Percentiles rank a stretch among this genome's conserved stretches.
Conservation (phyloP, 2,329 filamentous ascomycete species). For the Penicillium corylophilum region DNA sequence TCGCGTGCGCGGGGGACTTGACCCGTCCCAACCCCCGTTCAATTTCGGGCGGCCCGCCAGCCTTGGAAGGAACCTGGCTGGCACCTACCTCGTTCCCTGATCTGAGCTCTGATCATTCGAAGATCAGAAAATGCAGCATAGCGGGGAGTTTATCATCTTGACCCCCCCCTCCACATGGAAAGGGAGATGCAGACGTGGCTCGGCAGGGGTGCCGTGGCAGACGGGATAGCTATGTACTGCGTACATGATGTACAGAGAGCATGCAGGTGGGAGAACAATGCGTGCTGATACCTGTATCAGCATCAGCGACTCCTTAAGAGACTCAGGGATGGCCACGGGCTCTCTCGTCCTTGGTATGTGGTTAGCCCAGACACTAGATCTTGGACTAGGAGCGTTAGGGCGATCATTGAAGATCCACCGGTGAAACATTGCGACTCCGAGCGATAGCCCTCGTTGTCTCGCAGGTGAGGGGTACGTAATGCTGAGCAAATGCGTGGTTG, state of each 20-base stretch:
- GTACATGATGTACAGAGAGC: neutral
- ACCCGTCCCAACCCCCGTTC: neutral
- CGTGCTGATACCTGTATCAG: neutral
- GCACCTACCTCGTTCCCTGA: neutral
- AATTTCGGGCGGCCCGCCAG: neutral
- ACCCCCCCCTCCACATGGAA: neutral
- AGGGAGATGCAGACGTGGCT: too few relatives aligned
- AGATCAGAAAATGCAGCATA: slow-evolving; percentile 16
- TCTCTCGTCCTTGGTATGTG: slow-evolving; percentile 10
- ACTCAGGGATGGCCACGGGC: neutral
- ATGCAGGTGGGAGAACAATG: neutral
- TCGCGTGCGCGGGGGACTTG: neutral
- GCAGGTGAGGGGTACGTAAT: slow-evolving; percentile 20
- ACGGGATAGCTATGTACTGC: neutral
- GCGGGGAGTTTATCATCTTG: neutral
- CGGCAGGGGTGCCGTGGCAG: neutral
- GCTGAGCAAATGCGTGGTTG: neutral
- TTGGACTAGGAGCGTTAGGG: slow-evolving; percentile 17
- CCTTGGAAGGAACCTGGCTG: neutral
- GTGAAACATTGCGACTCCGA: slow-evolving; percentile 23
- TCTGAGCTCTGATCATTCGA: neutral
- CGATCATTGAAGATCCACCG: slow-evolving; percentile 22
- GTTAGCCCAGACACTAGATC: slow-evolving; percentile 17
- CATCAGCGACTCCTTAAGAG: neutral
- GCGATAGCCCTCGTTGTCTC: slow-evolving; percentile 3